phyloP scores from a whole-genome alignment of 345 rosid species.

The Salix brachista region DNA sequence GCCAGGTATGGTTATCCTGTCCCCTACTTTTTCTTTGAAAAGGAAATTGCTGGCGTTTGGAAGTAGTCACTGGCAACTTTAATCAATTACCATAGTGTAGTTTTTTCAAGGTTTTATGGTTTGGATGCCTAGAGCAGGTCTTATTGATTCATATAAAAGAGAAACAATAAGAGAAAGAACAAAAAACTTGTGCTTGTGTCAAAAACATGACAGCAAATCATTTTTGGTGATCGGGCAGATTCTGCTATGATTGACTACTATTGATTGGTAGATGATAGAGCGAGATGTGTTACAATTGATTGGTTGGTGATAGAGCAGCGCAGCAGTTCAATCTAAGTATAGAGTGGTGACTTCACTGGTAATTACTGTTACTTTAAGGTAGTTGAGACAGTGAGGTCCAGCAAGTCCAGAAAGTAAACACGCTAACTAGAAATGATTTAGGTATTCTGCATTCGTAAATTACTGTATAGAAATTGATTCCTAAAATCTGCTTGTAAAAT shows the following conservation, averaged over 20 bases:
- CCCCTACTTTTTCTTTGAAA: slow-evolving; percentile 3
- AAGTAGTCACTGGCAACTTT: neutral
- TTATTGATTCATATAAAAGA: neutral
- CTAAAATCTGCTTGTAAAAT: neutral
- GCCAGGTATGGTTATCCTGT: slow-evolving; percentile 62
- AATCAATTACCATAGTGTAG: neutral
- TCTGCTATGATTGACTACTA: neutral
- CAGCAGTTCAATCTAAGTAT: neutral
- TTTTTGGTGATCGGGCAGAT: neutral
- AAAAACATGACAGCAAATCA: neutral
- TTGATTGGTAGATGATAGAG: neutral
- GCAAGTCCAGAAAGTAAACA: neutral
- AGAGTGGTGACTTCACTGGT: neutral
- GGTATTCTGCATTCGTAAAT: neutral
- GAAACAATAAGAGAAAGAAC: neutral
- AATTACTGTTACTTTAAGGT: neutral
- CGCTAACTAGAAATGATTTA: neutral
- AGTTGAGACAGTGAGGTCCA: neutral
- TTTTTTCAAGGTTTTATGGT: neutral
- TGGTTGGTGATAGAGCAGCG: neutral
- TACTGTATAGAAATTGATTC: neutral
- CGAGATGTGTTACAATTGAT: neutral
- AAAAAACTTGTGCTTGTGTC: neutral
- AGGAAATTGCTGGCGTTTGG: neutral
- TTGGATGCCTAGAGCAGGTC: neutral